Evolutionary conservation across 176 grass and related monocot species (phyloP).

Genomic region (Phoenix dactylifera): DNA sequence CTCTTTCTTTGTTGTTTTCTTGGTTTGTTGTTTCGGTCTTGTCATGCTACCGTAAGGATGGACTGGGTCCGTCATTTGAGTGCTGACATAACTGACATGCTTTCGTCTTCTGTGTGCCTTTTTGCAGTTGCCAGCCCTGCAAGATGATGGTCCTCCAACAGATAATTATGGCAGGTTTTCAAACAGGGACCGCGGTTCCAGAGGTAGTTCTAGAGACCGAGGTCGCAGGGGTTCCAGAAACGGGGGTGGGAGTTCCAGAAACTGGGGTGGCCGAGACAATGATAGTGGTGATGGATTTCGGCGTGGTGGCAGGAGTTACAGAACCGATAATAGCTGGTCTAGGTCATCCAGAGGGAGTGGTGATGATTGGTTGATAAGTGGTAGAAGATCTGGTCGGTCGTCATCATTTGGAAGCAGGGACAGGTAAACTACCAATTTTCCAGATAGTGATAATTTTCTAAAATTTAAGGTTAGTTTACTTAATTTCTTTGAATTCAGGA

Average conservation of each 20-base stretch:
- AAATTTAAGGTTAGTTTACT: not conserved
- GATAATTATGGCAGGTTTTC: slow-evolving; percentile 76
- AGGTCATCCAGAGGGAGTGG: slow-evolving; percentile 15
- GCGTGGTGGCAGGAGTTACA: slow-evolving; percentile 52
- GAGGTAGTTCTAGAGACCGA: slow-evolving; percentile 32
- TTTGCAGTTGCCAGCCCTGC: slow-evolving; percentile 78
- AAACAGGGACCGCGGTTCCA: slow-evolving; percentile 30
- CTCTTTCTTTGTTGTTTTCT: too few species aligned
- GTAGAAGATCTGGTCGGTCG: slow-evolving; percentile 47
- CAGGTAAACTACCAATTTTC: slow-evolving; percentile 22
- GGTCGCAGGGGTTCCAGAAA: slow-evolving; percentile 23
- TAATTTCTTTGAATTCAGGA: too few species aligned
- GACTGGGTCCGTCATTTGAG: too few species aligned
- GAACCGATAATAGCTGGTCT: slow-evolving; percentile 36
- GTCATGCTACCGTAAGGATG: too few species aligned
- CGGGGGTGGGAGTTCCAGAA: slow-evolving; percentile 3
- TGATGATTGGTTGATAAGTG: slow-evolving; percentile 31
- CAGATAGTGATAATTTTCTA: not conserved
- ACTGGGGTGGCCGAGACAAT: slow-evolving; percentile 33
- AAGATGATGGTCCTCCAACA: slow-evolving; percentile 77
- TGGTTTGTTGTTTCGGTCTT: too few species aligned
- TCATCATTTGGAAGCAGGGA: slow-evolving; percentile 46
- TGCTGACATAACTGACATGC: too few species aligned
- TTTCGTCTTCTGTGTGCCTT: not conserved
- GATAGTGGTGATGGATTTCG: slow-evolving; percentile 42